phyloP scores from a whole-genome alignment of 495 filamentous ascomycete species.

The Penicillium soppii region DNA sequence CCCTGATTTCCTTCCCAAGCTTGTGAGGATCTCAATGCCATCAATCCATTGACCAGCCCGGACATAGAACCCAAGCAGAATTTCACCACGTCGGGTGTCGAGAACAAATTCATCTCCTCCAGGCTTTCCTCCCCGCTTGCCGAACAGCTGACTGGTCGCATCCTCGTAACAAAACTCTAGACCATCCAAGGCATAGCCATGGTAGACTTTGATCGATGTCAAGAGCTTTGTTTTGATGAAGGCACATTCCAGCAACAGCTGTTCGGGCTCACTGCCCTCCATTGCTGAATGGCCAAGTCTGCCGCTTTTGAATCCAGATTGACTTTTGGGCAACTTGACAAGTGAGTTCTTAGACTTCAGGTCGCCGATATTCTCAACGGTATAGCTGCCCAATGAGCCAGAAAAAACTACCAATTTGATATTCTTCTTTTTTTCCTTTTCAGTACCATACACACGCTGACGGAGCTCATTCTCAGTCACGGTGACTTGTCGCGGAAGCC shows the following conservation, averaged over 20 bases:
- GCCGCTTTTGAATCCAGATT: slow-evolving; percentile 70
- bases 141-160: slow-evolving; percentile 82
- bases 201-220: slow-evolving; percentile 71
- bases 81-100: slow-evolving; percentile 83
- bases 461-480: slow-evolving; percentile 76
- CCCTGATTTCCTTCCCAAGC: slow-evolving; percentile 77
- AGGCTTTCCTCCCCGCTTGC: slow-evolving; percentile 72
- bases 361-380: slow-evolving; percentile 68
- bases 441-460: slow-evolving; percentile 57
- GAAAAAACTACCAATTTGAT: slow-evolving; percentile 74
- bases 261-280: slow-evolving; percentile 67
- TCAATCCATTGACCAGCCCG: slow-evolving; percentile 84
- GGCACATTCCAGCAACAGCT: slow-evolving; percentile 72
- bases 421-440: slow-evolving; percentile 66
- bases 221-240: slow-evolving; percentile 71
- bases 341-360: slow-evolving; percentile 68
- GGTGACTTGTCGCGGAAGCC: slow-evolving; percentile 65
- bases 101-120: slow-evolving; percentile 77
- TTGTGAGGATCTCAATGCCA: slow-evolving; percentile 88
- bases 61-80: slow-evolving; percentile 82
- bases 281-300: slow-evolving; percentile 73
- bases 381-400: slow-evolving; percentile 65
- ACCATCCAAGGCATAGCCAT: slow-evolving; percentile 77
- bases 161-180: slow-evolving; percentile 95
- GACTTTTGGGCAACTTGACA: slow-evolving; percentile 73